Percentiles rank a stretch among this genome's conserved stretches.
Conservation (phyloP, 768 basidiomycete genomes). For the Boletus vinaceobasis region DNA sequence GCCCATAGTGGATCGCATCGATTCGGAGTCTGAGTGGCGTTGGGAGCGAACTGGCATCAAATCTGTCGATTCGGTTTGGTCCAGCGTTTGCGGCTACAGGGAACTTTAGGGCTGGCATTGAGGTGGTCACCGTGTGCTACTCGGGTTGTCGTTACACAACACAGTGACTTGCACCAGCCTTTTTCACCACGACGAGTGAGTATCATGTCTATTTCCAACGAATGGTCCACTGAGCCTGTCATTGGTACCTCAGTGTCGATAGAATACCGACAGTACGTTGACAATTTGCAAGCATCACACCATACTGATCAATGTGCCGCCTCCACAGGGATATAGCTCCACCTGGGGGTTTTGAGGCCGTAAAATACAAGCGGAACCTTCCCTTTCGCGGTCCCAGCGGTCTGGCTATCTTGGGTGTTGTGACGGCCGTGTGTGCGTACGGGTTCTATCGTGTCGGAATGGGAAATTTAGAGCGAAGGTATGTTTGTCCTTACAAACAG, state of each 20-base stretch:
- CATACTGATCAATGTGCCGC: slow-evolving; percentile 7
- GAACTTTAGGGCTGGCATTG: slow-evolving; percentile 29
- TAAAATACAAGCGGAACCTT: slow-evolving; percentile 95
- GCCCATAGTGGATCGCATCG: not conserved
- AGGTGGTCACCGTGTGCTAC: not conserved
- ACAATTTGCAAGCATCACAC: slow-evolving; percentile 7
- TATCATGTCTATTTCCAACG: not conserved
- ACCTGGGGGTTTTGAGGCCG: slow-evolving; percentile 82
- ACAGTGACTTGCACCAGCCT: not conserved
- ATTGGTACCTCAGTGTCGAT: slow-evolving; percentile 20
- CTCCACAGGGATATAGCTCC: slow-evolving; percentile 89
- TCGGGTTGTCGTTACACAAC: slow-evolving; percentile 1
- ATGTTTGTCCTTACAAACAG: slow-evolving; percentile 36
- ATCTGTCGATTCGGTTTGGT: not conserved
- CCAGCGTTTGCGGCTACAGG: slow-evolving; percentile 10
- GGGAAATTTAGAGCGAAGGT: slow-evolving; percentile 94
- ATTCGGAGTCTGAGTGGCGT: slow-evolving; percentile 5
- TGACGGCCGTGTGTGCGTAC: slow-evolving; percentile 79
- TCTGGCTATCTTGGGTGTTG: slow-evolving; percentile 79
- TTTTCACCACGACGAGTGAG: slow-evolving; percentile 19
- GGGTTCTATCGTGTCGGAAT: slow-evolving; percentile 90
- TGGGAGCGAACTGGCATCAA: not conserved
- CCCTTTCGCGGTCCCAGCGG: slow-evolving; percentile 87
- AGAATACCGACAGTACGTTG: slow-evolving; percentile 28
- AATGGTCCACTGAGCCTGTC: not conserved